These are phyloP conservation scores for Kwoniella sp. DNA, from an alignment of 768 basidiomycete genomes.

Conservation along the genomic window DNA sequence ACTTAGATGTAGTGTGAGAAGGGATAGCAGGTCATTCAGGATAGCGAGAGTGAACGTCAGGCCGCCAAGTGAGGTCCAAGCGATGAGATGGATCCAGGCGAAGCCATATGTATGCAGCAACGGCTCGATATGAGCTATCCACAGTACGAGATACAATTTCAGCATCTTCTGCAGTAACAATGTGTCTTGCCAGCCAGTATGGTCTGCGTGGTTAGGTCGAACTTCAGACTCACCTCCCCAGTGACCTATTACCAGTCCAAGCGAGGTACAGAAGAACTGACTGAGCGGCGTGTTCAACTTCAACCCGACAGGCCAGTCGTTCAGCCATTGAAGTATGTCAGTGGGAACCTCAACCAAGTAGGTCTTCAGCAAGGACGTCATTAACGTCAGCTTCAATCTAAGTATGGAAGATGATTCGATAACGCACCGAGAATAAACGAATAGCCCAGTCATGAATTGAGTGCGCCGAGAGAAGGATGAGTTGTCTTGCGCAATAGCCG, in stretches of 20 bases:
- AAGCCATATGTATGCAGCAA: neutral
- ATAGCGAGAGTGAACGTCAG: slow-evolving; percentile 69
- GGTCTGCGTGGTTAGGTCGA: neutral
- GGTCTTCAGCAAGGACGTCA: slow-evolving; percentile 33
- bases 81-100: slow-evolving; percentile 45
- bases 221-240: slow-evolving; percentile 77
- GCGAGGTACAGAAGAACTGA: slow-evolving; percentile 73
- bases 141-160: neutral
- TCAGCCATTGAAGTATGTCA: slow-evolving; percentile 73
- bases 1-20: slow-evolving; percentile 73
- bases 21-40: slow-evolving; percentile 66
- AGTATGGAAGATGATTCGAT: neutral
- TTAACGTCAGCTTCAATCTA: neutral
- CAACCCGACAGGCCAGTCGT: slow-evolving; percentile 92
- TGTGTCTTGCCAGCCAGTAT: neutral
- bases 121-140: neutral
- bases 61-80: slow-evolving; percentile 54
- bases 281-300: slow-evolving; percentile 97
- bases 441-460: slow-evolving; percentile 59
- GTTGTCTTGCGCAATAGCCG: slow-evolving; percentile 71
- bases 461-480: slow-evolving; percentile 58
- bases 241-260: slow-evolving; percentile 66
- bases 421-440: slow-evolving; percentile 59
- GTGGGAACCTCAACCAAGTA: slow-evolving; percentile 62
- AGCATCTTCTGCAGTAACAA: neutral